Conservation (phyloP, 2,329 filamentous ascomycete species). For the Penicillium expansum region DNA sequence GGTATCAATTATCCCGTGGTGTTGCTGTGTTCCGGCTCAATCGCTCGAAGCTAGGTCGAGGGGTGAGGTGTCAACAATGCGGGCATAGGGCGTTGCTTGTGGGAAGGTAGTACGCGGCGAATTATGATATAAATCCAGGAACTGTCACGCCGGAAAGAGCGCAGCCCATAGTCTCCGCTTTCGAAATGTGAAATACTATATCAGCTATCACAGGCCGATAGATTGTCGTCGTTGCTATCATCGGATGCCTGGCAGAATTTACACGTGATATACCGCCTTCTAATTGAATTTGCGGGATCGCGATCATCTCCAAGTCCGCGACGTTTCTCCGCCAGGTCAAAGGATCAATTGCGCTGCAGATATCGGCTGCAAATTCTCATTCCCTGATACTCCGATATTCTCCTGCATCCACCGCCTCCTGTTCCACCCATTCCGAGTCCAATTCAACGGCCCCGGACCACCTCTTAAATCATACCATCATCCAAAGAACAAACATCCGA, state of each 20-base stretch:
- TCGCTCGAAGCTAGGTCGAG: constrained; percentile 3
- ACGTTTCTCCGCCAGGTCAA: not conserved
- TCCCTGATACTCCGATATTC: not conserved
- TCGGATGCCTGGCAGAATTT: constrained; percentile 16
- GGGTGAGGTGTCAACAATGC: constrained; percentile 5
- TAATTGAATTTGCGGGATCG: constrained; percentile 14
- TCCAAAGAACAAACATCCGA: constrained; percentile 1
- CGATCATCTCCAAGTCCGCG: not conserved
- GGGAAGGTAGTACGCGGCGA: not conserved
- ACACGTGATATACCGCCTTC: constrained; percentile 37
- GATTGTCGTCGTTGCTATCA: constrained; percentile 17
- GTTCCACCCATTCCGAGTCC: not conserved
- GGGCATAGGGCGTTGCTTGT: not conserved
- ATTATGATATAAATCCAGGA: not conserved
- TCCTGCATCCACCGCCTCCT: not conserved
- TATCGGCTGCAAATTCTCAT: not conserved
- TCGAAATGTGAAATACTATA: not conserved
- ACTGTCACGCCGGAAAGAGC: constrained; percentile 3
- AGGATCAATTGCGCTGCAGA: not conserved
- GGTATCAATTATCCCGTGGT: not conserved
- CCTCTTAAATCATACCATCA: not conserved
- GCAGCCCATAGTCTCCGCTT: constrained; percentile 8
- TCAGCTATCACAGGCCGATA: not conserved
- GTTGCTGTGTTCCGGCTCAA: constrained; percentile 5
- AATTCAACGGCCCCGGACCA: not conserved